Percentiles rank a stretch among this genome's conserved stretches.
phyloP scores from a whole-genome alignment of 2,329 filamentous ascomycete species.

The Clarireedia monteithiana region DNA sequence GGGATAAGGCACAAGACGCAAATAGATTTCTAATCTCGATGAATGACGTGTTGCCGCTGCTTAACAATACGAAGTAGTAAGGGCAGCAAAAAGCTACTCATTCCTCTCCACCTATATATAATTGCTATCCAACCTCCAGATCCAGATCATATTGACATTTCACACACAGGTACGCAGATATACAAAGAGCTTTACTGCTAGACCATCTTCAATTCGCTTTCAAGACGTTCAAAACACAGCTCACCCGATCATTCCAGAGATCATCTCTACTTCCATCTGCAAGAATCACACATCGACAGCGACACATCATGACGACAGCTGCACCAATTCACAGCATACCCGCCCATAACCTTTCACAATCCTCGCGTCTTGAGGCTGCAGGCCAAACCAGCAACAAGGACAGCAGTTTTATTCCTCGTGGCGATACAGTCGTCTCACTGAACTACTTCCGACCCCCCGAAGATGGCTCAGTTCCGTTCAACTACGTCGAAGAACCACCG shows the following conservation, averaged over 20 bases:
- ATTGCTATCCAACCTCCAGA: background rate
- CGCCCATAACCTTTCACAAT: conserved; percentile 33
- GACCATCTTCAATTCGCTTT: background rate
- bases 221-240: background rate
- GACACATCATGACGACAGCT: conserved; percentile 33
- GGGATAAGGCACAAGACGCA: background rate
- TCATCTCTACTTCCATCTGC: background rate
- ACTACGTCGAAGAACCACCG: conserved; percentile 41
- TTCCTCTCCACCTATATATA: background rate
- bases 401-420: conserved; percentile 35
- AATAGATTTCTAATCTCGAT: conserved; percentile 7
- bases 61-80: background rate
- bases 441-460: conserved; percentile 47
- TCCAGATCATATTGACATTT: background rate
- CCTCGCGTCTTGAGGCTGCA: conserved; percentile 20
- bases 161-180: background rate
- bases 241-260: background rate
- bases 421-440: conserved; percentile 41
- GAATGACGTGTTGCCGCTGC: conserved; percentile 6
- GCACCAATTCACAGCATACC: conserved; percentile 31
- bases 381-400: conserved; percentile 7
- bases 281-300: background rate
- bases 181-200: background rate
- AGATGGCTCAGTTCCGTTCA: conserved; percentile 46
- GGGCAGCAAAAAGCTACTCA: no score